A percentile compares a stretch with the other conserved stretches of the same genome.
Conservation (phyloP, 2,329 filamentous ascomycete genomes). For the Endoconidiophora laricicola region DNA sequence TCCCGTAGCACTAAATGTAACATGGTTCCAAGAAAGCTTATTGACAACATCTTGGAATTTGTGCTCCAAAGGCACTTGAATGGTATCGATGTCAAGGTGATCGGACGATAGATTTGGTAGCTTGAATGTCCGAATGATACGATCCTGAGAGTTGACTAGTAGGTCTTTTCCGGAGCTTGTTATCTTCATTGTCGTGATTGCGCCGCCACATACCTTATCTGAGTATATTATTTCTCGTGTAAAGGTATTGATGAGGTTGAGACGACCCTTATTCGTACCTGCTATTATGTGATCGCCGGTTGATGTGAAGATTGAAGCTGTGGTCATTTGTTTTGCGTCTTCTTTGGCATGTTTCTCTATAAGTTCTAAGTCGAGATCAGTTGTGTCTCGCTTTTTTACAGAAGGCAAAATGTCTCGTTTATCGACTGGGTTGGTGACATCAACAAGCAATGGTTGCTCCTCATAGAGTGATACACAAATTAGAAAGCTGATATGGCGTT, state of each 20-base stretch:
- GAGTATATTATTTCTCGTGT: conserved; percentile 76
- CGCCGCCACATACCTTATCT: conserved; percentile 69
- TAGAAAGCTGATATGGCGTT: conserved; percentile 40
- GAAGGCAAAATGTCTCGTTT: conserved; percentile 67
- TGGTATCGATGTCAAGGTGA: conserved; percentile 64
- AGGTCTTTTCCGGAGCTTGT: conserved; percentile 73
- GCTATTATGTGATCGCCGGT: conserved; percentile 78
- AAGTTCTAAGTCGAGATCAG: conserved; percentile 50
- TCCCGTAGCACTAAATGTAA: conserved; percentile 82
- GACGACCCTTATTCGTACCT: conserved; percentile 86
- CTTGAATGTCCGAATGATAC: conserved; percentile 83
- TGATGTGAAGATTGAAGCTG: conserved; percentile 74
- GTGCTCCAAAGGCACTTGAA: conserved; percentile 84
- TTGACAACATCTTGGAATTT: conserved; percentile 98
- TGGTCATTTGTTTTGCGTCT: conserved; percentile 89
- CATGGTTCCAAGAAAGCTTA: conserved; percentile 87
- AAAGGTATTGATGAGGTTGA: conserved; percentile 82
- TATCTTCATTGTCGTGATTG: conserved; percentile 75
- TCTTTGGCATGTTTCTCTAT: conserved; percentile 78
- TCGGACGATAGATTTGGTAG: conserved; percentile 58
- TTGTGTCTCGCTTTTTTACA: conserved; percentile 56
- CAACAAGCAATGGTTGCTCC: conserved; percentile 77
- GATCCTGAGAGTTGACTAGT: conserved; percentile 83
- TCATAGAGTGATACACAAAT: conserved; percentile 91
- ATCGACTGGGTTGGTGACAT: conserved; percentile 52